Base-by-base conservation (phyloP, 768 basidiomycete species). In the Podaxis carcinomalis region DNA sequence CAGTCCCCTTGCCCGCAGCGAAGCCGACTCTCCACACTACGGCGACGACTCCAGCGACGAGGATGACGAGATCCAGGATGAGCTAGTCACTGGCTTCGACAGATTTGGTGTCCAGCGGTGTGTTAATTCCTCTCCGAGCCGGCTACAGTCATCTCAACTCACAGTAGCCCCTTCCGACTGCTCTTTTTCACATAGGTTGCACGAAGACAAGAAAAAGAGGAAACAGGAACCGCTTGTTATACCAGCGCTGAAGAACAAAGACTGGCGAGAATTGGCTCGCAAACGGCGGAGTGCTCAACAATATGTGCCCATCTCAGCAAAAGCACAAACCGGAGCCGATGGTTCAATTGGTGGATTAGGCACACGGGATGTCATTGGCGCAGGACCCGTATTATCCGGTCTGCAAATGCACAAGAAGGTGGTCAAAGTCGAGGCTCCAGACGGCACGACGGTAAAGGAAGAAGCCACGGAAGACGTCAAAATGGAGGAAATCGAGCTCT, bases 221-320 rank as follows among this genome's bases (percentile, higher is more conserved):
- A 74, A 80, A 10, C 70, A 83, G 42, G 83, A 77, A 3, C 91
- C 91, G 0, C 81, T 97, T 7, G 86, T 97, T 39, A 98, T 99
- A 49, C 88, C 95, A 14, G 79, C 93, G 0, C 78, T 92, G 49
- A 78, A 93, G 67, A 96, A 98, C 68, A 83, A 86, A 27, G 95
- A 99, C 70, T 99, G 96, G 96, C 79, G 93, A 44, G 89, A 86
- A 55, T 74, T 85, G 6, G 91, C 92, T 14, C 80, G 89, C 44
- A 87, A 84, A 69, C 79, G 90, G 68, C 84, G 80, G 47, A 75
- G 72, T 27, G 77, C 69, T 7, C 72, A 74, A 11, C 80, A 83
- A 46, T 94, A 84, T 67, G 77, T 93, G 7, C 93, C 93, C 1
- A 80, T 82, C 1, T 82, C 84, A 35, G 84, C 81, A 2, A 75